Evolutionary conservation across 2,329 filamentous ascomycete species (phyloP), one percentile per base, ranked within the genome.

Genomic region (Colletotrichum cereale): DNA sequence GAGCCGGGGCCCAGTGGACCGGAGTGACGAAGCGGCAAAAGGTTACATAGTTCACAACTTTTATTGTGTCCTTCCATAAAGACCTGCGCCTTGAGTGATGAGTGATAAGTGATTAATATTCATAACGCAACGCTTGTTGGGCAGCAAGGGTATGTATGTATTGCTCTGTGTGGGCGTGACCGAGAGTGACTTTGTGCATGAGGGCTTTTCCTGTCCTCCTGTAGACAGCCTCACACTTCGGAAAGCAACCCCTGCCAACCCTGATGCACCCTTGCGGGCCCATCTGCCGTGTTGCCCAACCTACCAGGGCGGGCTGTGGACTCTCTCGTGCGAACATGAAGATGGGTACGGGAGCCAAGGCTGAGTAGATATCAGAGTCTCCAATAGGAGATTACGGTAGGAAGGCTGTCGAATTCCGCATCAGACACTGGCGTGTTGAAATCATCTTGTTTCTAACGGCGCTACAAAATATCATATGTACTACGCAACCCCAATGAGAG

Each of bases 1-100:
- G 55, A 56, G 53, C 53, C 53, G 31, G 42, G 53, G 36, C 55
- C 60, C 63, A 67, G 63, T 65, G 67, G 68, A 68, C 57, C 50
- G n/a, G 42, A 31, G 64, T 57, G 50, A 12, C 18, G 57, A 21
- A 40, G 31, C 42, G 50, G 44, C 40, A 55, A 67, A n/a, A 67
- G 67, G 63, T 38, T 60, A 58, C 65, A 53, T 53, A 61, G 64
- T 72, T 71, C 63, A 57, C 42, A 58, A 58, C 8, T 12, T 34
- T 40, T 21, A 12, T 36, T 36, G 26, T 57, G 29, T 36, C 26
- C 5, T 16, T 18, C 1, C 2, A 36, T 4, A 34, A 11, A 1
- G 6, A 42, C 34, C 18, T n/a, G 21, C 31, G 16, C 5, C 7
- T 56, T 29, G 21, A 38, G 31, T 24, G 31, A 56, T 4, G 21